These are phyloP conservation scores for Nicotiana otophora DNA, from an alignment of 257 asterid species.

Conservation along the genomic window DNA sequence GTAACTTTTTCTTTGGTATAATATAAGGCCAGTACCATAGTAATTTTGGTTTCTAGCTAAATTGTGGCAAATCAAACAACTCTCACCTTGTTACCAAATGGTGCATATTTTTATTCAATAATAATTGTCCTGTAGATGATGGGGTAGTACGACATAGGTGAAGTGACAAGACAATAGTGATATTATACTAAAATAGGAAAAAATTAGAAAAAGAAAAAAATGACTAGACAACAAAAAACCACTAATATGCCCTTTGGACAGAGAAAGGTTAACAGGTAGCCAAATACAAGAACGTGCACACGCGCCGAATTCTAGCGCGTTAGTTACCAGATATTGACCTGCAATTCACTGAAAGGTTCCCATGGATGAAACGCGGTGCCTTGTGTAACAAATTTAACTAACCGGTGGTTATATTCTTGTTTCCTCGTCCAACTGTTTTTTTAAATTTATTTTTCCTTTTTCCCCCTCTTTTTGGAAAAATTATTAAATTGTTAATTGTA, in stretches of 20 bases:
- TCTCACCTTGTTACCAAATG: constrained; percentile 21
- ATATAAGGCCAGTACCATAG: constrained; percentile 13
- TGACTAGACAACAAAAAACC: background rate
- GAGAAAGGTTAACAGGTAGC: background rate
- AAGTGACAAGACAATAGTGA: constrained; percentile 17
- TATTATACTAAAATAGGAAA: constrained; percentile 6
- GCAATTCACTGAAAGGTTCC: background rate
- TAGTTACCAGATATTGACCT: background rate
- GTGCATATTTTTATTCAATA: background rate
- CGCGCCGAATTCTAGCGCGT: background rate
- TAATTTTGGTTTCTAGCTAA: background rate
- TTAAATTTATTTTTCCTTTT: background rate
- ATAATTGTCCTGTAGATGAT: background rate
- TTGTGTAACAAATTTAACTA: constrained; percentile 6
- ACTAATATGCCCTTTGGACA: constrained; percentile 6
- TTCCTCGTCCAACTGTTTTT: background rate
- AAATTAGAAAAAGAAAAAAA: background rate
- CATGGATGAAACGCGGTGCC: background rate
- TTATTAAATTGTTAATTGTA: too few species aligned
- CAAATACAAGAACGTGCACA: background rate
- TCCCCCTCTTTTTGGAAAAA: background rate
- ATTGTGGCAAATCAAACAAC: background rate
- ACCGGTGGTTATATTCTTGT: background rate
- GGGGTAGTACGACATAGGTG: background rate
- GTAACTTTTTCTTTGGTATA: too few species aligned